Conservation (phyloP, 495 filamentous ascomycete genomes). For the Xanthoparmelia taractica region DNA sequence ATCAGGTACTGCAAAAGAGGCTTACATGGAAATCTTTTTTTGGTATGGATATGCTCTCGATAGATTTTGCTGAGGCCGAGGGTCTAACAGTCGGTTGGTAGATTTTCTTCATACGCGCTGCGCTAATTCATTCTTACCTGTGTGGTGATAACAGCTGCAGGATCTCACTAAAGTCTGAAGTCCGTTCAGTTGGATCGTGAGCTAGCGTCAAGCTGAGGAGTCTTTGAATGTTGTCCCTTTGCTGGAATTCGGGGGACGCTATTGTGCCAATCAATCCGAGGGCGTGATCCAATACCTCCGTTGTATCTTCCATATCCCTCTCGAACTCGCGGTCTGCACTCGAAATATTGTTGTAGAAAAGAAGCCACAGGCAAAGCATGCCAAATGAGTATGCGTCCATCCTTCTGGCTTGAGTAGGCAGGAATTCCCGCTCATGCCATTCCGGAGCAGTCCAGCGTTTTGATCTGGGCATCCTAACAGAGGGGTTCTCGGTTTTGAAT, state of each 20-base stretch:
- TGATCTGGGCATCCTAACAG: background rate
- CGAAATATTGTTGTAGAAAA: constrained; percentile 1
- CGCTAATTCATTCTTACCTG: background rate
- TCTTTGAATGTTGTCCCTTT: background rate
- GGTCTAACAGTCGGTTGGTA: background rate
- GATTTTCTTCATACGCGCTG: background rate
- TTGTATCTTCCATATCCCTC: constrained; percentile 1
- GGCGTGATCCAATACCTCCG: background rate
- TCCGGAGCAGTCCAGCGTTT: constrained; percentile 11
- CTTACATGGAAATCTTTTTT: background rate
- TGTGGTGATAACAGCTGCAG: background rate
- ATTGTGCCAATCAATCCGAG: background rate
- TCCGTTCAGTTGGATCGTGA: background rate
- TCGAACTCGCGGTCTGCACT: background rate
- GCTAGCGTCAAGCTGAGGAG: background rate
- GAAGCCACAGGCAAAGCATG: constrained; percentile 14
- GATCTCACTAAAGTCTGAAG: background rate
- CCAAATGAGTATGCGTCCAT: constrained; percentile 18
- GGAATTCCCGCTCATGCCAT: background rate
- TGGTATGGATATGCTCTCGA: background rate
- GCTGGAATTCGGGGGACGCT: background rate
- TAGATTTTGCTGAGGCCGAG: background rate
- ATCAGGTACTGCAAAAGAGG: background rate
- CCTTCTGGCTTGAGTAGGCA: constrained; percentile 1
- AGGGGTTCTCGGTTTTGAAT: background rate